These are phyloP conservation scores for Rhizopogon vesiculosus DNA, from an alignment of 768 basidiomycete genomes.

Conservation along the genomic window DNA sequence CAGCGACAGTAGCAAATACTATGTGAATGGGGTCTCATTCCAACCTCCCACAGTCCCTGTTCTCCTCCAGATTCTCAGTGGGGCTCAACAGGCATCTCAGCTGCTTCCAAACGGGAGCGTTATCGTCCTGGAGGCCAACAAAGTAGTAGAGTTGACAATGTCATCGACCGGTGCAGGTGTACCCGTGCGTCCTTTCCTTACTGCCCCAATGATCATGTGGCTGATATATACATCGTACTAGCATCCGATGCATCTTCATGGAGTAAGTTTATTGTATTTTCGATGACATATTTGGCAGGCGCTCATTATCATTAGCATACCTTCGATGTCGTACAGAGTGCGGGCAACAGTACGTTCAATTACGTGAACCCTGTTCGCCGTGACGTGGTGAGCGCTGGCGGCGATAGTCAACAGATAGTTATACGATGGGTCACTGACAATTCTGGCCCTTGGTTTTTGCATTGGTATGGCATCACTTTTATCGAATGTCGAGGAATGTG, in stretches of 20 bases:
- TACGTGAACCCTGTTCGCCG: slow-evolving; percentile 50
- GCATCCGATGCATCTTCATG: slow-evolving; percentile 44
- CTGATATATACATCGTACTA: slow-evolving; percentile 7
- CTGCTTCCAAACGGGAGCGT: slow-evolving; percentile 23
- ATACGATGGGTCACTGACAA: slow-evolving; percentile 50
- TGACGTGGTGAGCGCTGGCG: slow-evolving; percentile 35
- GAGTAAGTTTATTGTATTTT: slow-evolving; percentile 19
- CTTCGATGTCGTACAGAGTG: slow-evolving; percentile 41
- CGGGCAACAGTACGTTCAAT: slow-evolving; percentile 34
- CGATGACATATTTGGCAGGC: not conserved
- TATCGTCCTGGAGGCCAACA: slow-evolving; percentile 16
- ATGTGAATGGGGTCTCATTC: slow-evolving; percentile 10
- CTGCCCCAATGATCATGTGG: not conserved
- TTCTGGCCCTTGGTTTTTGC: slow-evolving; percentile 38
- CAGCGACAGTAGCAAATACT: slow-evolving; percentile 5
- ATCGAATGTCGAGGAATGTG: not conserved
- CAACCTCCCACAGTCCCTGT: slow-evolving; percentile 34
- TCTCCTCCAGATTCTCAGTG: slow-evolving; percentile 40
- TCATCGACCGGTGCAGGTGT: slow-evolving; percentile 7
- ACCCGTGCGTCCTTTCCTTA: not conserved
- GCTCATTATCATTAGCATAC: slow-evolving; percentile 26
- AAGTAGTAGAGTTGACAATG: slow-evolving; percentile 19
- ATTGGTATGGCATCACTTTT: slow-evolving; percentile 5
- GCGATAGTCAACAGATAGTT: slow-evolving; percentile 23
- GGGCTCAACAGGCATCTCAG: slow-evolving; percentile 25